A percentile compares a stretch with the other conserved stretches of the same genome.
Conservation (phyloP, 2,329 filamentous ascomycete genomes). For the Graphium sp. region DNA sequence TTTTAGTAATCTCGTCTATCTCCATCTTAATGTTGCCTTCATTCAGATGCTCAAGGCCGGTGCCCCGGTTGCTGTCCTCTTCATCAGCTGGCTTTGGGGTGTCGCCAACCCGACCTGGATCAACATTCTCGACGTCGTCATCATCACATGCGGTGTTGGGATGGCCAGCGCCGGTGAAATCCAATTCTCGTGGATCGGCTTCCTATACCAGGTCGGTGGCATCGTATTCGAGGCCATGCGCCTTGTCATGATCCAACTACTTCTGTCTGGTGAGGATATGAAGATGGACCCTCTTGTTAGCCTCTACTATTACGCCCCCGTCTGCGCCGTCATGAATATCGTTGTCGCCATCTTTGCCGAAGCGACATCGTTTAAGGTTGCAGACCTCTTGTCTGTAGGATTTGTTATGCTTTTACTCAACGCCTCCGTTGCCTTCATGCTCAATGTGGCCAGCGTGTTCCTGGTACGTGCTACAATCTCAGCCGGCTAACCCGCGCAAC, state of each 20-base stretch:
- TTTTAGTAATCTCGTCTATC: constrained; percentile 50
- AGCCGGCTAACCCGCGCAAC: background rate
- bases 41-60: constrained; percentile 59
- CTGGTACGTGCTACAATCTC: constrained; percentile 38
- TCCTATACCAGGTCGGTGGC: constrained; percentile 55
- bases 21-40: constrained; percentile 50
- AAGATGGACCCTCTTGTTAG: constrained; percentile 84
- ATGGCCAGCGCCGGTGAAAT: constrained; percentile 46
- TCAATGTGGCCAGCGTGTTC: constrained; percentile 78
- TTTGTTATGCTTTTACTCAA: constrained; percentile 51
- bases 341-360: constrained; percentile 55
- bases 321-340: constrained; percentile 69
- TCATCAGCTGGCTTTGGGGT: constrained; percentile 44
- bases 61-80: constrained; percentile 48
- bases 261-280: constrained; percentile 58
- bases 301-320: constrained; percentile 78
- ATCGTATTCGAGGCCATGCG: constrained; percentile 69
- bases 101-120: constrained; percentile 27
- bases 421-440: constrained; percentile 60
- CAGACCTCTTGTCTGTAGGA: constrained; percentile 49
- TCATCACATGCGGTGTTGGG: constrained; percentile 34
- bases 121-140: constrained; percentile 27
- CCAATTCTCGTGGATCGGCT: constrained; percentile 47
- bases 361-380: constrained; percentile 45
- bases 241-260: constrained; percentile 70